phyloP scores from a whole-genome alignment of 495 filamentous ascomycete genomes.

The Daldinia loculata region DNA sequence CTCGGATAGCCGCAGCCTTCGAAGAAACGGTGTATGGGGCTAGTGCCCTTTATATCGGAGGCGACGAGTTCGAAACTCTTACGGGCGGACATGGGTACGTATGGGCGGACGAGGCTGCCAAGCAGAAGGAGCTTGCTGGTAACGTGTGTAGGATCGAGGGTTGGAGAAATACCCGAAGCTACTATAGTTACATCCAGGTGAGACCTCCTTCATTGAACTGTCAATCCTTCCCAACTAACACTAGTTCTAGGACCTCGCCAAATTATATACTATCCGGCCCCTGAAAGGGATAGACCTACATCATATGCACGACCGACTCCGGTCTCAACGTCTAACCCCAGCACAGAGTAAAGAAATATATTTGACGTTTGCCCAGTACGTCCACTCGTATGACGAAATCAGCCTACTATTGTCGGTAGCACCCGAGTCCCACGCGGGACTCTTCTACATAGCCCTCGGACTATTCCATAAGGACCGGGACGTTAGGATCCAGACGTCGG shows the following conservation, averaged over 20 bases:
- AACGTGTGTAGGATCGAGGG: constrained; percentile 93
- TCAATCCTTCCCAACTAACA: constrained; percentile 6
- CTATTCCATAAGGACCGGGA: constrained; percentile 89
- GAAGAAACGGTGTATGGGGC: constrained; percentile 95
- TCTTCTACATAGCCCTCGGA: constrained; percentile 91
- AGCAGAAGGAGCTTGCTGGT: constrained; percentile 83
- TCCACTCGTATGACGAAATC: constrained; percentile 86
- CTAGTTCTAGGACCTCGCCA: constrained; percentile 64
- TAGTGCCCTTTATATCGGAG: constrained; percentile 87
- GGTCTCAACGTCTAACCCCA: constrained; percentile 75
- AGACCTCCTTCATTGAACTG: constrained; percentile 10
- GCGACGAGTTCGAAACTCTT: constrained; percentile 71
- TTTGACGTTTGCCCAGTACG: constrained; percentile 74
- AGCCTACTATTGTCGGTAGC: constrained; percentile 86
- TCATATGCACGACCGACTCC: constrained; percentile 90
- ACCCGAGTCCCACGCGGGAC: constrained; percentile 84
- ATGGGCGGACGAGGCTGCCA: constrained; percentile 84
- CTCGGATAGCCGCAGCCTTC: constrained; percentile 89
- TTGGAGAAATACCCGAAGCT: constrained; percentile 93
- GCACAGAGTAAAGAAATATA: constrained; percentile 81
- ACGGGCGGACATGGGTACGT: constrained; percentile 89
- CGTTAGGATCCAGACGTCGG: constrained; percentile 79
- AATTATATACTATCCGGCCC: constrained; percentile 72
- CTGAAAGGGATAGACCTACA: constrained; percentile 85
- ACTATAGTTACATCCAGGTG: constrained; percentile 93